Percentiles rank a stretch among this genome's conserved stretches.
Evolutionary conservation across 345 rosid species (phyloP).

Genomic region (Hypericum perforatum): DNA sequence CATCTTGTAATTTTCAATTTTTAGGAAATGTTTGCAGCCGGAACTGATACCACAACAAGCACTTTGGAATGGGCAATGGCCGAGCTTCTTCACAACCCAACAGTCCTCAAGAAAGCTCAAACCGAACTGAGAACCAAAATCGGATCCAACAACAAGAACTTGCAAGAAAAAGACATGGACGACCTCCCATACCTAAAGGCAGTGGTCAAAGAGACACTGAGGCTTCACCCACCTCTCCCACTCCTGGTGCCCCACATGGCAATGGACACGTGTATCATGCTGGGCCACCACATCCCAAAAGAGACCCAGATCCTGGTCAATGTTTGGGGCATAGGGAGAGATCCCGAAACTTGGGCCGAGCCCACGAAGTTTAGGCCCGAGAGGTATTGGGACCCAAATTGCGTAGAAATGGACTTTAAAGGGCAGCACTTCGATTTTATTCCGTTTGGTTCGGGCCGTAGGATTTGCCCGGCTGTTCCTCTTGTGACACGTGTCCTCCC

Average conservation of each 20-base stretch:
- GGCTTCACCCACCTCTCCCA: slow-evolving; percentile 78
- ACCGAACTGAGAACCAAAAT: slow-evolving; percentile 37
- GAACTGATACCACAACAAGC: slow-evolving; percentile 81
- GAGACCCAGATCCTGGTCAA: slow-evolving; percentile 70
- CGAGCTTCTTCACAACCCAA: slow-evolving; percentile 55
- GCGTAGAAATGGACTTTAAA: slow-evolving; percentile 29
- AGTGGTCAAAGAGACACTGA: slow-evolving; percentile 59
- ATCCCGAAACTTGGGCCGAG: slow-evolving; percentile 50
- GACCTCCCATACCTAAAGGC: slow-evolving; percentile 59
- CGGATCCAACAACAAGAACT: slow-evolving; percentile 23
- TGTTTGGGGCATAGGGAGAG: slow-evolving; percentile 54
- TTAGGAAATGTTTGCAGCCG: slow-evolving; percentile 78
- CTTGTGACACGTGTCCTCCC: slow-evolving; percentile 57
- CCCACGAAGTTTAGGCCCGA: slow-evolving; percentile 54
- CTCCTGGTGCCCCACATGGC: slow-evolving; percentile 81
- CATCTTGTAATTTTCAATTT: not conserved
- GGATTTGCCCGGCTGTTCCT: slow-evolving; percentile 82
- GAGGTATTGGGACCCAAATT: slow-evolving; percentile 33
- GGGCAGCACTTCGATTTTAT: slow-evolving; percentile 59
- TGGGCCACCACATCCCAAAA: slow-evolving; percentile 47
- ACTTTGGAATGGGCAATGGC: slow-evolving; percentile 89
- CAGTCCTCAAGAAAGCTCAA: slow-evolving; percentile 35
- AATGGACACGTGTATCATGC: slow-evolving; percentile 45
- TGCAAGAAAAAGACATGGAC: slow-evolving; percentile 41
- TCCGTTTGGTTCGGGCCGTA: slow-evolving; percentile 79